Base-by-base conservation (phyloP, 305 asterid genomes). In the Striga hermonthica region DNA sequence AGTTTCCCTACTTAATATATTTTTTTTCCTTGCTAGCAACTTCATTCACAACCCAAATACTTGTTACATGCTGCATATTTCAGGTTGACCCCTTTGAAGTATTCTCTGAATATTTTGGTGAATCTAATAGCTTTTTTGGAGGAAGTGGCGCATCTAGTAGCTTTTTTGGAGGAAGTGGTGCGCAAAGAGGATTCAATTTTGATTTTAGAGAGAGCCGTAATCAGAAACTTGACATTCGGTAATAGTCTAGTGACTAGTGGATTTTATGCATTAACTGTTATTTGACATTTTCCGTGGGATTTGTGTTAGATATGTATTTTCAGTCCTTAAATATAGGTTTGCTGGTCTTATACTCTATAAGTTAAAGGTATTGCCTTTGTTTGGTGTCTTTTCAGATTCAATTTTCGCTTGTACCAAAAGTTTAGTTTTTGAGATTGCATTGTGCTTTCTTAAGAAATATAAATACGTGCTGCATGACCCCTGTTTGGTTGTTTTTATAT, bases 61-160 rank as follows among this genome's bases (percentile, higher is more conserved):
- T 66, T 35, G 59, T 16, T 58, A 31, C 43, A 50, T 45, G 44
- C 57, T 70, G 13, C 65, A 54, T 69, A 66, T 64, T 66, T 37
- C 70, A 93, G 98, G 90, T 80, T 73, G 97, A 93, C 60, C 97
- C 98, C 12, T 90, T 87, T 70, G 94, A 90, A 58, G 75, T 80
- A 53, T 93, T 93, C 77, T 64, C 90, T 57, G 83, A 83, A 71
- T 84, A 80, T 80, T 93, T 93, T 79, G 94, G 96, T n/a, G 95
- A 82, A 9, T 60, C 90, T 48, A 79, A 66, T 79, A 74, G 75
- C 60, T 81, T 86, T 69, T 93, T 86, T 72, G 90, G 97, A 50
- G 85, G 82, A 76, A 68, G 74, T 12, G 80, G 86, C 57, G 84
- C 79, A 57, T 77, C 80, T 50, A 60, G 85, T 39, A 90, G 82